Conservation (phyloP, 345 rosid genomes). For the Boechera stricta region DNA sequence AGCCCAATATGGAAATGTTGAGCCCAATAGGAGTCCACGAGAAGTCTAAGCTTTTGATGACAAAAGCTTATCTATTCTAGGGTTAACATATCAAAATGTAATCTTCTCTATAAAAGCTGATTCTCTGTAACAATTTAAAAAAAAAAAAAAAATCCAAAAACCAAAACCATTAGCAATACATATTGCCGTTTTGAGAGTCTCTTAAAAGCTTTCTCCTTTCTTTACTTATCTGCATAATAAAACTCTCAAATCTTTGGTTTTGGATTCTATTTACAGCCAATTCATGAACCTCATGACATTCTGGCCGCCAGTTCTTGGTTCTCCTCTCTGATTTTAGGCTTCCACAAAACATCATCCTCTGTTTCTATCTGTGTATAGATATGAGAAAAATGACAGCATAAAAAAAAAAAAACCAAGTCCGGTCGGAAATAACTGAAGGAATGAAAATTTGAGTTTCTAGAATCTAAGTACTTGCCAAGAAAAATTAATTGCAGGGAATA, state of each 20-base stretch:
- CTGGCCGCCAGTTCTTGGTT: slow-evolving; percentile 66
- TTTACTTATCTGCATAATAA: too few species aligned
- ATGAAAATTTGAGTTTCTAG: neutral
- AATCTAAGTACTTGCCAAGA: slow-evolving; percentile 60
- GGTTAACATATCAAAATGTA: too few species aligned
- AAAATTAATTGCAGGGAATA: slow-evolving; percentile 82
- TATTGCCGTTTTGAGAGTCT: too few species aligned
- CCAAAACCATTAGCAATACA: too few species aligned
- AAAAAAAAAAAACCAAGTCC: neutral
- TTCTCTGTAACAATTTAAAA: neutral
- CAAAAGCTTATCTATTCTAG: too few species aligned
- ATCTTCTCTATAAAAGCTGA: too few species aligned
- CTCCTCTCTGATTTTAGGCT: slow-evolving; percentile 59
- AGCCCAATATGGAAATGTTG: too few species aligned
- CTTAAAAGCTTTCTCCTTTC: too few species aligned
- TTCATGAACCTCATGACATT: slow-evolving; percentile 65
- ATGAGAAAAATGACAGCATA: neutral
- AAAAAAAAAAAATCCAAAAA: too few species aligned
- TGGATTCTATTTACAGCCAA: slow-evolving; percentile 48
- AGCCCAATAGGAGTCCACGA: too few species aligned
- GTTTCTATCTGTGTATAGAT: slow-evolving; percentile 57
- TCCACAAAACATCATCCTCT: slow-evolving; percentile 64
- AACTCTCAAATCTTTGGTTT: too few species aligned
- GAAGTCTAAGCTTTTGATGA: too few species aligned
- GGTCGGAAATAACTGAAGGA: neutral